Evolutionary conservation across 1,284 basidiomycete genomes (phyloP).

Genomic region (Puccinia horiana): DNA sequence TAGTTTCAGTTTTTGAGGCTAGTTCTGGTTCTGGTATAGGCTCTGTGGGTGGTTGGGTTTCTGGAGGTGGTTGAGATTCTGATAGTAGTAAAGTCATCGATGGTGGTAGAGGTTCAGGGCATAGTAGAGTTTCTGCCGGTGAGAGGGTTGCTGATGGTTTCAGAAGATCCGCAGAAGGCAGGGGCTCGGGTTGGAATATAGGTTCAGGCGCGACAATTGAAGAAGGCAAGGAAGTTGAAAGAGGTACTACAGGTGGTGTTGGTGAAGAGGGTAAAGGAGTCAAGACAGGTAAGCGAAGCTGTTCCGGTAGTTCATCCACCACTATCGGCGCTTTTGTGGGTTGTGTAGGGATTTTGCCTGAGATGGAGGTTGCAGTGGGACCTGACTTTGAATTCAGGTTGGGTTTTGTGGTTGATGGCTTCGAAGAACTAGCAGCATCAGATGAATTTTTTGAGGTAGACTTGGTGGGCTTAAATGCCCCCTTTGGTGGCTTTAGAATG

Average conservation of each 20-base stretch:
- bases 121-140: not conserved
- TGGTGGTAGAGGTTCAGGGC: not conserved
- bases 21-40: conserved; percentile 6
- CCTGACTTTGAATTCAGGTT: conserved; percentile 1
- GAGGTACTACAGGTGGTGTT: not conserved
- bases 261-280: conserved; percentile 31
- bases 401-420: not conserved
- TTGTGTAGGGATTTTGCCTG: not conserved
- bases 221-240: not conserved
- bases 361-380: not conserved
- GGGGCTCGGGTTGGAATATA: not conserved
- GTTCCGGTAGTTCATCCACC: not conserved
- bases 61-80: not conserved
- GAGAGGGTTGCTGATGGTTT: not conserved
- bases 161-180: not conserved
- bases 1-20: too few species aligned
- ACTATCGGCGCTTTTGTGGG: not conserved
- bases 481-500: conserved; percentile 7
- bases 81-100: not conserved
- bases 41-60: not conserved
- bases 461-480: conserved; percentile 34
- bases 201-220: not conserved
- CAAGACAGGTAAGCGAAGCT: conserved; percentile 14
- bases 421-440: conserved; percentile 7
- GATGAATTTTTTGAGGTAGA: conserved; percentile 4